These are phyloP conservation scores for Sergeia podlipaevii DNA, from an alignment of 208 protist species.

Conservation along the genomic window DNA sequence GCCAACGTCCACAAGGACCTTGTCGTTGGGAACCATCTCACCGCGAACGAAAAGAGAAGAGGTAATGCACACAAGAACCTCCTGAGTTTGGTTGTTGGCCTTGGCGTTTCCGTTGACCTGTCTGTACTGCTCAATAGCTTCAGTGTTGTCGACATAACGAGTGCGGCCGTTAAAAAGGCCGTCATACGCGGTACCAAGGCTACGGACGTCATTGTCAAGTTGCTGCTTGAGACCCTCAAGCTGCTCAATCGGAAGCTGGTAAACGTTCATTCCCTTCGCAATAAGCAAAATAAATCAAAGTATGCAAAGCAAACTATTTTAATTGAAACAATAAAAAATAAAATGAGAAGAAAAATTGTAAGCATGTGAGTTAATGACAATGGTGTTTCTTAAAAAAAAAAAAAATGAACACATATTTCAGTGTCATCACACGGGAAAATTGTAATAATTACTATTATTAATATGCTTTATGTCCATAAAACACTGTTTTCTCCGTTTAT, in stretches of 20 bases:
- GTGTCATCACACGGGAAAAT: not conserved
- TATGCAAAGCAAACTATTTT: constrained; percentile 3
- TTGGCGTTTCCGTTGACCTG: constrained; percentile 41
- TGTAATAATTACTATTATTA: not conserved
- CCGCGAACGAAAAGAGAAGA: constrained; percentile 76
- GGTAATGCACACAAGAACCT: constrained; percentile 81
- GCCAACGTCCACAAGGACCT: constrained; percentile 82
- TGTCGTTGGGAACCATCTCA: constrained; percentile 58
- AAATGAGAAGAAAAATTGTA: not conserved
- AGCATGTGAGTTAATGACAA: not conserved
- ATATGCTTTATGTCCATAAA: too few relatives aligned
- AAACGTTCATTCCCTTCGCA: constrained; percentile 52
- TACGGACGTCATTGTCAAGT: constrained; percentile 75
- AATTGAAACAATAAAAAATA: constrained; percentile 3
- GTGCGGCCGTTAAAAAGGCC: constrained; percentile 67
- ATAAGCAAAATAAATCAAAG: not conserved
- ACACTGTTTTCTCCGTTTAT: too few relatives aligned
- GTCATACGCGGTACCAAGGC: constrained; percentile 74
- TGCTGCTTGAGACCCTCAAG: constrained; percentile 87
- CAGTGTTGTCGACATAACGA: constrained; percentile 72
- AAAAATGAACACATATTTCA: constrained; percentile 11
- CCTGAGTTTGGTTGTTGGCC: constrained; percentile 20
- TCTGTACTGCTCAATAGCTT: constrained; percentile 69
- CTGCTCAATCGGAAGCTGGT: constrained; percentile 78
- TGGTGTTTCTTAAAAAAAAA: too few relatives aligned